phyloP scores from a whole-genome alignment of 1,139 yeast genomes.

The Candida smagusa region DNA sequence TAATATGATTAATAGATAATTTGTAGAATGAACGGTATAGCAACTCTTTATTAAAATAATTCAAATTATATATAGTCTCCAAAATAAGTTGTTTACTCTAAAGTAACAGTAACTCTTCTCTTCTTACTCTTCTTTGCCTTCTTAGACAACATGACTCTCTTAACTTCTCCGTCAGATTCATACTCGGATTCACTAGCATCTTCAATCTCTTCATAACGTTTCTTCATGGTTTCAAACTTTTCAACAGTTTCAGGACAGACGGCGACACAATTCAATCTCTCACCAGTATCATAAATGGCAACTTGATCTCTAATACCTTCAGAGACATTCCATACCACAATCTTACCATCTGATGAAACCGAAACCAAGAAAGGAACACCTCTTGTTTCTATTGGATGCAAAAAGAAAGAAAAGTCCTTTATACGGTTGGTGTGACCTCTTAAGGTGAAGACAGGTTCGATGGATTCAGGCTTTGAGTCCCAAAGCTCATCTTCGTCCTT shows the following conservation, averaged over 20 bases:
- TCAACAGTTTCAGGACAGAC: constrained; percentile 79
- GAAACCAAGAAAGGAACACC: constrained; percentile 59
- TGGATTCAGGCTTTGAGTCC: constrained; percentile 28
- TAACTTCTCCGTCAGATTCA: constrained; percentile 58
- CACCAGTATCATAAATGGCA: constrained; percentile 91
- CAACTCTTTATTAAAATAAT: too few relatives aligned
- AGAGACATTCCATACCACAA: constrained; percentile 82
- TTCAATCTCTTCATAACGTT: constrained; percentile 43
- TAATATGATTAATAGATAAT: not conserved
- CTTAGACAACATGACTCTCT: constrained; percentile 43
- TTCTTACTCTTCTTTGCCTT: constrained; percentile 39
- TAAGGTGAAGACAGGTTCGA: constrained; percentile 52
- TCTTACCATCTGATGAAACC: constrained; percentile 88
- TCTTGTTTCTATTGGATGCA: constrained; percentile 33
- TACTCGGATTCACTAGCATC: constrained; percentile 60
- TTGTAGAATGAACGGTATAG: too few relatives aligned
- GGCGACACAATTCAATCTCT: constrained; percentile 82
- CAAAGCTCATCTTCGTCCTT: constrained; percentile 25
- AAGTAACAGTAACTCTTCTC: constrained; percentile 50
- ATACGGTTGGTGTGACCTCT: constrained; percentile 85
- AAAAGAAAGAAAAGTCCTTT: constrained; percentile 64
- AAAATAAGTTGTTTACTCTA: constrained; percentile 34
- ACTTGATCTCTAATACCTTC: constrained; percentile 59
- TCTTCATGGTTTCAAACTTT: constrained; percentile 66
- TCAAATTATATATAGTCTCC: too few relatives aligned